Evolutionary conservation across 2,329 filamentous ascomycete species (phyloP).

Genomic region (Xylariales sp.): DNA sequence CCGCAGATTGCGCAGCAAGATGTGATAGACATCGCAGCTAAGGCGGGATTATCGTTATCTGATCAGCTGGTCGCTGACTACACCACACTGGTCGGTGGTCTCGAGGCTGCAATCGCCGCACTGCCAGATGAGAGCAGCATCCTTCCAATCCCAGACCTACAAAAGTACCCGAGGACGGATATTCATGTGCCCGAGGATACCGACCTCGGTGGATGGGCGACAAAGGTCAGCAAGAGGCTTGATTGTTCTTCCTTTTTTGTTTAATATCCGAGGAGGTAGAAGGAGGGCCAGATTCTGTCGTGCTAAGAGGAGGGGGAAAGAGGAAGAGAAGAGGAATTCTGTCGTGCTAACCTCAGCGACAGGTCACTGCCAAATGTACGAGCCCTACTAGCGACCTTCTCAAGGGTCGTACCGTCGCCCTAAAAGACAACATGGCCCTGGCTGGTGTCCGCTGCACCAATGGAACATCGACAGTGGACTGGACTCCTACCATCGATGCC

Average conservation of each 20-base stretch:
- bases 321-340: no score
- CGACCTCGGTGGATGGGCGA: neutral
- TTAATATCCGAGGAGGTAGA: no score
- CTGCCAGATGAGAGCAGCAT: constrained; percentile 15
- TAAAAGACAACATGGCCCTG: constrained; percentile 45
- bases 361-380: neutral
- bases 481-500: constrained; percentile 35
- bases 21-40: constrained; percentile 11
- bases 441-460: constrained; percentile 37
- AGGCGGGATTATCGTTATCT: constrained; percentile 16
- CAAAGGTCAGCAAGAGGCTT: no score
- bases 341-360: no score
- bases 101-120: constrained; percentile 15
- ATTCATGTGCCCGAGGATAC: constrained; percentile 17
- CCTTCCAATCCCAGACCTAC: constrained; percentile 17
- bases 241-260: no score
- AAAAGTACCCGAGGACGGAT: constrained; percentile 20
- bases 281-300: no score
- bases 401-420: constrained; percentile 33
- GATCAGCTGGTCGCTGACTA: constrained; percentile 13
- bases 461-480: constrained; percentile 35
- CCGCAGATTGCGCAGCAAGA: no score
- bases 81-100: constrained; percentile 13
- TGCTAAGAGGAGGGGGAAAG: no score
- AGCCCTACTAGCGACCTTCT: constrained; percentile 15